Conservation (phyloP, 768 basidiomycete species). For the Rhodotorula paludigena region DNA sequence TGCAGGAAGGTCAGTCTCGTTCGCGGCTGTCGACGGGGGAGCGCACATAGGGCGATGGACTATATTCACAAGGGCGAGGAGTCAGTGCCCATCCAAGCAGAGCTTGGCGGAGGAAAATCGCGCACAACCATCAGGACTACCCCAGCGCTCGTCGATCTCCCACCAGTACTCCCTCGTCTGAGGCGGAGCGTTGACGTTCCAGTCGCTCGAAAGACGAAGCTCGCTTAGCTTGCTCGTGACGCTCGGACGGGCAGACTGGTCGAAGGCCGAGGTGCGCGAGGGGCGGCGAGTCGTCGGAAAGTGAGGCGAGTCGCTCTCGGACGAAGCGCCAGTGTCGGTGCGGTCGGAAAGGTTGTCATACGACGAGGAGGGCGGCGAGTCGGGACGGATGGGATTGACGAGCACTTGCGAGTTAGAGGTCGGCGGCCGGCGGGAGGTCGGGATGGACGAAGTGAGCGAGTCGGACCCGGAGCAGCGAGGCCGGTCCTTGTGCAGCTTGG, state of each 20-base stretch:
- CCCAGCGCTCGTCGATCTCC: not conserved
- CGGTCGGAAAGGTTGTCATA: not conserved
- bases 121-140: conserved; percentile 19
- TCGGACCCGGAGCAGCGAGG: not conserved
- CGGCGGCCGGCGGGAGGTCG: not conserved
- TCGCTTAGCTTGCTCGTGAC: conserved; percentile 70
- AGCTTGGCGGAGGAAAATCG: not conserved
- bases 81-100: not conserved
- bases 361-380: not conserved
- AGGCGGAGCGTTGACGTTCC: conserved; percentile 45
- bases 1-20: not conserved
- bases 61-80: not conserved
- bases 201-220: conserved; percentile 67
- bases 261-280: too few relatives aligned
- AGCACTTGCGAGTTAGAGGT: not conserved
- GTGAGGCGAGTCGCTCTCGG: not conserved
- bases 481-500: not conserved
- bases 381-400: not conserved
- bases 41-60: conserved; percentile 1
- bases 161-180: conserved; percentile 1
- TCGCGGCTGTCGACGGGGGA: too few relatives aligned
- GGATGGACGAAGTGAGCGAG: not conserved
- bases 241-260: conserved; percentile 45
- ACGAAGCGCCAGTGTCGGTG: not conserved
- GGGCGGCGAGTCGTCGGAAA: not conserved